A percentile compares a stretch with the other conserved stretches of the same genome.
phyloP scores from a whole-genome alignment of 164 flowering plant species.

The Hamamelis virginiana region DNA sequence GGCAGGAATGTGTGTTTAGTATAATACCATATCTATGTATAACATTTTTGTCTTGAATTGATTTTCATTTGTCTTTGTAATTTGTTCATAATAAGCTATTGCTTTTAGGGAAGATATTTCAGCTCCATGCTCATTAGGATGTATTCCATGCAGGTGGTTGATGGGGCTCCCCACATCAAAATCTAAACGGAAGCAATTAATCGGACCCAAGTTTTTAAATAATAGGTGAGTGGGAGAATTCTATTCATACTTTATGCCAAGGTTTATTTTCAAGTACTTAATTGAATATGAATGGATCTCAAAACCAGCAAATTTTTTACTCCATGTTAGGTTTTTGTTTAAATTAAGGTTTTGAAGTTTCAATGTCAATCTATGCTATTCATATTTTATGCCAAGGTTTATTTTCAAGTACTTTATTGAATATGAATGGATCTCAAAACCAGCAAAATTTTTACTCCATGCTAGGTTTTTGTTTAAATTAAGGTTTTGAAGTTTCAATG shows the following conservation, averaged over 20 bases:
- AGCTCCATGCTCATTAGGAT: background rate
- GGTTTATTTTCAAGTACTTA: background rate
- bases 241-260: background rate
- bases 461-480: background rate
- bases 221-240: constrained; percentile 9
- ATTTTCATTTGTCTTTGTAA: background rate
- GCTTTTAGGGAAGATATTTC: background rate
- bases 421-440: no score
- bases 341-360: background rate
- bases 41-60: background rate
- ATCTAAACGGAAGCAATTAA: constrained; percentile 10
- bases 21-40: background rate
- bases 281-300: background rate
- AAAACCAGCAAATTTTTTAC: no score
- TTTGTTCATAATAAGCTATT: background rate
- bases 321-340: background rate
- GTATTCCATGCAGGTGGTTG: constrained; percentile 36
- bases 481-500: background rate
- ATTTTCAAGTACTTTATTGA: background rate
- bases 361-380: no score
- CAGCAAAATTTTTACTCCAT: background rate
- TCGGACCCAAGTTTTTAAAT: constrained; percentile 11
- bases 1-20: background rate
- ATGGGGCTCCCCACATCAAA: constrained; percentile 34
- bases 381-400: background rate